Conservation (phyloP, 208 protist genomes). For the Kentomonas sorsogonicus region DNA sequence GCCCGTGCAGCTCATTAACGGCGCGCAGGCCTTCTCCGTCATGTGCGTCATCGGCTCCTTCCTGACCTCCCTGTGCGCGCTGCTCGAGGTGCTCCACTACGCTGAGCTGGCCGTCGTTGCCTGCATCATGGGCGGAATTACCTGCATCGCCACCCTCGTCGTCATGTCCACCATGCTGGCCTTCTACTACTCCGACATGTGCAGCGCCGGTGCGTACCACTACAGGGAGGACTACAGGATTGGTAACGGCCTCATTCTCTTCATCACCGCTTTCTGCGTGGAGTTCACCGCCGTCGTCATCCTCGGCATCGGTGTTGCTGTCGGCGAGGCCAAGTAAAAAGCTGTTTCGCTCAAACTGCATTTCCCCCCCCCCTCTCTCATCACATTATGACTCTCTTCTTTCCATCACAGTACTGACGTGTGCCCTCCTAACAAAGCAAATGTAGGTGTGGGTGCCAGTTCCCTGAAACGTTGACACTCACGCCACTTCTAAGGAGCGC, state of each 20-base stretch:
- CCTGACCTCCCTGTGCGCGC: slow-evolving; percentile 25
- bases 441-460: too few relatives aligned
- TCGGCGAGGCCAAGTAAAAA: slow-evolving; percentile 36
- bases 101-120: slow-evolving; percentile 53
- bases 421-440: too few relatives aligned
- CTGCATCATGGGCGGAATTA: slow-evolving; percentile 47
- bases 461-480: too few relatives aligned
- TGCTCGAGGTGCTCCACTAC: slow-evolving; percentile 46
- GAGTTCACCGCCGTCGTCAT: slow-evolving; percentile 29
- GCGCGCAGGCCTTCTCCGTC: slow-evolving; percentile 54
- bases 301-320: slow-evolving; percentile 30
- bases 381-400: not conserved
- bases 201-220: slow-evolving; percentile 28
- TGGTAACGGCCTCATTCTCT: slow-evolving; percentile 42
- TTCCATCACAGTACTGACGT: too few relatives aligned
- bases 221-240: slow-evolving; percentile 37
- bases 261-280: slow-evolving; percentile 50
- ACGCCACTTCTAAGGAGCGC: too few relatives aligned
- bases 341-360: slow-evolving; percentile 11
- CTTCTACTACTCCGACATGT: slow-evolving; percentile 48
- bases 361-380: too few relatives aligned
- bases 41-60: slow-evolving; percentile 59
- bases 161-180: slow-evolving; percentile 49
- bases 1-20: slow-evolving; percentile 39
- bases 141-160: slow-evolving; percentile 40